Evolutionary conservation across 202 grass and related monocot species (phyloP), one percentile per base, ranked within the genome.

Genomic region (Zizania palustris): DNA sequence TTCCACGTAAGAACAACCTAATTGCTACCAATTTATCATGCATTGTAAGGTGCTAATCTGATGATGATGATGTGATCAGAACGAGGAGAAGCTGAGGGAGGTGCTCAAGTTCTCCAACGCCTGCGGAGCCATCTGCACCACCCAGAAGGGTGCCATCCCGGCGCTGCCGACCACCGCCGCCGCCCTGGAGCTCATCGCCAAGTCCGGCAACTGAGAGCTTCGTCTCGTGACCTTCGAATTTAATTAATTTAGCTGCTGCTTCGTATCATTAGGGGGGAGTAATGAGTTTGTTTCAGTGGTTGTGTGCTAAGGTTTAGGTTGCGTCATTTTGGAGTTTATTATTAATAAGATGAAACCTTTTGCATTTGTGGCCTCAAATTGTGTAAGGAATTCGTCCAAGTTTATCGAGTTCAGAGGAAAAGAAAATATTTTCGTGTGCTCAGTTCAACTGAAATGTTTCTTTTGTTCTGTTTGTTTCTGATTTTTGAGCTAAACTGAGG

Each of bases 111-210:
- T 93, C 48, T 88, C 94, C 19, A 97, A 97, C 36, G 94, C 94
- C 0, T 93, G 91, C 43, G 94, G 94, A 41, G 94, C 94, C 60
- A 88, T 97, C 39, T 92, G 89, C 84, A 97, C 94, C 45, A 97
- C 84, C 41, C 48, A 93, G 64, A 97, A 97, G 86, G 94, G 94
- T 5, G 94, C 94, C 61, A 97, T 97, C 68, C 94, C 94, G 7
- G 94, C 94, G 3, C 91, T 97, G 57, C 94, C 94, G 36, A 92
- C 91, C 7, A 28, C 75, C 0, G 78, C 84, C 21, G 58, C 58
- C 40, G 89, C 94, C 0, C 46, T 51, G 39, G 86, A 92, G 13
- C 82, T 97, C 68, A 41, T 97, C 54, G 61, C n/a, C 71, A 90
- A 85, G 54, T 73, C 42, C 60, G 62, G 41, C 49, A 75, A 78